Conservation (phyloP, 148 eudicot species). For the Rhododendron griersonianum region DNA sequence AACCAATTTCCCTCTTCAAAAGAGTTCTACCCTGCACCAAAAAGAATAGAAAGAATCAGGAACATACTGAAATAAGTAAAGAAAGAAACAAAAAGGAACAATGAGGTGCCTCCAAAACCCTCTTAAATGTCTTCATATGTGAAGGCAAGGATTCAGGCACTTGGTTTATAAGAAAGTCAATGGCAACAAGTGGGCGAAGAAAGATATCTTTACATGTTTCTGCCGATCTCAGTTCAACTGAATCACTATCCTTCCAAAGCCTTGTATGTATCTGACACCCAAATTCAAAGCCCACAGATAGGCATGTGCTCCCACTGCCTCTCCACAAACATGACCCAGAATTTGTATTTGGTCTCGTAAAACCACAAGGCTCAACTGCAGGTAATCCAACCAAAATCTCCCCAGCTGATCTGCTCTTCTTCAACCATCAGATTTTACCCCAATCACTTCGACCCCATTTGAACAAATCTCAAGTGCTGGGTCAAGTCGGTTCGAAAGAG, state of each 20-base stretch:
- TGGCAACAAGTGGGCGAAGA: conserved; percentile 13
- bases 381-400: neutral
- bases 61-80: neutral
- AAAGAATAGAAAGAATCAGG: neutral
- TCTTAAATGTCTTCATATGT: neutral
- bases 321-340: neutral
- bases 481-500: neutral
- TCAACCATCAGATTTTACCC: neutral
- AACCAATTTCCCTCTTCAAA: neutral
- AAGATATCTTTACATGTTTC: conserved; percentile 16
- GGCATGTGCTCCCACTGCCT: neutral
- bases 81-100: neutral
- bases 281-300: neutral
- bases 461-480: neutral
- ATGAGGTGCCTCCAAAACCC: conserved; percentile 8
- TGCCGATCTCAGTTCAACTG: conserved; percentile 8
- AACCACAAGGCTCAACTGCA: neutral
- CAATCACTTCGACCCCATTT: neutral
- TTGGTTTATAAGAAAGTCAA: neutral
- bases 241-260: conserved; percentile 24
- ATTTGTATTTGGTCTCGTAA: neutral
- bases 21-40: neutral
- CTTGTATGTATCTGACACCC: conserved; percentile 14
- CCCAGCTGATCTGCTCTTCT: conserved; percentile 2
- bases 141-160: too few species aligned